Conservation (phyloP, 176 grass and related monocot genomes). For the Elymus sibiricus region DNA sequence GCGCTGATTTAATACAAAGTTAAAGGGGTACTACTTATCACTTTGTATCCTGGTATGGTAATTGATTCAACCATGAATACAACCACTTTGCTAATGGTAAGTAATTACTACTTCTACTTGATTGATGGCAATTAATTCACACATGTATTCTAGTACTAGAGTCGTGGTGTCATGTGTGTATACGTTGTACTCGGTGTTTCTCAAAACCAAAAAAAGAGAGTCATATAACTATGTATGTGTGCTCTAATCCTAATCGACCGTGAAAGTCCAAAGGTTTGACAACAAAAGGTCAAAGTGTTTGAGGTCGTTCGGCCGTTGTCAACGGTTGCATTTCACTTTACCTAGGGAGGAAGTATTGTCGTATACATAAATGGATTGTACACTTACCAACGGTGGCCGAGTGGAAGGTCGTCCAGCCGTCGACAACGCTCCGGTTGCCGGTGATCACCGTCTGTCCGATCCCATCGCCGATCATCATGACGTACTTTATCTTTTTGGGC, state of each 20-base stretch:
- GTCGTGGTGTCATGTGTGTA: too few relatives aligned
- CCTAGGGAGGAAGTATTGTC: not conserved
- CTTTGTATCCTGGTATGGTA: not conserved
- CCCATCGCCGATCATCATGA: conserved; percentile 90
- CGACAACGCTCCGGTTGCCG: conserved; percentile 57
- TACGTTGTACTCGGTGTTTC: too few relatives aligned
- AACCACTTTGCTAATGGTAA: too few relatives aligned
- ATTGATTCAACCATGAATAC: too few relatives aligned
- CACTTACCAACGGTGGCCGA: conserved; percentile 80
- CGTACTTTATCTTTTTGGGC: conserved; percentile 55
- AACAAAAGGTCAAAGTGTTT: not conserved
- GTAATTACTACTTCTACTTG: too few relatives aligned
- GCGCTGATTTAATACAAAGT: too few relatives aligned
- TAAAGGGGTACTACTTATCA: too few relatives aligned
- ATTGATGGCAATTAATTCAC: too few relatives aligned
- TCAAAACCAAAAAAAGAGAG: too few relatives aligned
- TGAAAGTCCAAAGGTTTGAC: not conserved
- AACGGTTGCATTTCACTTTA: not conserved
- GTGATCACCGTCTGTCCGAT: conserved; percentile 81
- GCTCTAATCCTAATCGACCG: not conserved
- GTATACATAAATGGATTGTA: not conserved
- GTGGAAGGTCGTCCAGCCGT: conserved; percentile 80
- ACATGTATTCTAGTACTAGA: too few relatives aligned
- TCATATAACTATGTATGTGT: too few relatives aligned
- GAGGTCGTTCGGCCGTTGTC: not conserved